Percentiles rank a stretch among this genome's conserved stretches.
These are phyloP conservation scores for Myxozyma geophila DNA, from an alignment of 805 yeast genomes.

Conservation along the genomic window DNA sequence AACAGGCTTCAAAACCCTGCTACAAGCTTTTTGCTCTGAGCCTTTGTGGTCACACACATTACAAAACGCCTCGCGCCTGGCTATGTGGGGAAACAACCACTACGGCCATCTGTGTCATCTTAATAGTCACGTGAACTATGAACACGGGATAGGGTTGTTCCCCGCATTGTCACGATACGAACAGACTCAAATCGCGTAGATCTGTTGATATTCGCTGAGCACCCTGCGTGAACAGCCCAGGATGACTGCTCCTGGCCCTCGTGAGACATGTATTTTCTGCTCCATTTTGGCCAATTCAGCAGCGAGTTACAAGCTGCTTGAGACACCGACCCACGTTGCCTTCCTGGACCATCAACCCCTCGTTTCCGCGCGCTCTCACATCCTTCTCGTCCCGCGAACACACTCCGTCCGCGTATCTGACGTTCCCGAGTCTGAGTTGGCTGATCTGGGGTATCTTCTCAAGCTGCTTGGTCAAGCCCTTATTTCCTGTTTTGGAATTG, in stretches of 20 bases:
- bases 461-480: conserved; percentile 41
- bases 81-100: neutral
- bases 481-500: conserved; percentile 29
- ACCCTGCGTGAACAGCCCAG: too few relatives aligned
- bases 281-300: neutral
- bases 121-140: too few relatives aligned
- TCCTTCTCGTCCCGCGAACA: conserved; percentile 45
- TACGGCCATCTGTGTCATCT: neutral
- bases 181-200: too few relatives aligned
- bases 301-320: conserved; percentile 12
- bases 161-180: too few relatives aligned
- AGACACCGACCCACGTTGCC: conserved; percentile 38
- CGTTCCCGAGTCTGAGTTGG: neutral
- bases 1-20: too few relatives aligned
- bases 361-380: conserved; percentile 45
- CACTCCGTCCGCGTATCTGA: conserved; percentile 40
- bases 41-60: neutral
- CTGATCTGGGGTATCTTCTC: conserved; percentile 41
- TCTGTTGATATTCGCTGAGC: too few relatives aligned
- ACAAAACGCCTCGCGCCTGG: neutral
- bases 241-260: too few relatives aligned
- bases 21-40: too few relatives aligned
- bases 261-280: neutral
- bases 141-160: neutral
- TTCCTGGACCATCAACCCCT: conserved; percentile 48